These are phyloP conservation scores for Pycnococcus provasolii DNA, from an alignment of 139 green algal genomes.

Conservation along the genomic window DNA sequence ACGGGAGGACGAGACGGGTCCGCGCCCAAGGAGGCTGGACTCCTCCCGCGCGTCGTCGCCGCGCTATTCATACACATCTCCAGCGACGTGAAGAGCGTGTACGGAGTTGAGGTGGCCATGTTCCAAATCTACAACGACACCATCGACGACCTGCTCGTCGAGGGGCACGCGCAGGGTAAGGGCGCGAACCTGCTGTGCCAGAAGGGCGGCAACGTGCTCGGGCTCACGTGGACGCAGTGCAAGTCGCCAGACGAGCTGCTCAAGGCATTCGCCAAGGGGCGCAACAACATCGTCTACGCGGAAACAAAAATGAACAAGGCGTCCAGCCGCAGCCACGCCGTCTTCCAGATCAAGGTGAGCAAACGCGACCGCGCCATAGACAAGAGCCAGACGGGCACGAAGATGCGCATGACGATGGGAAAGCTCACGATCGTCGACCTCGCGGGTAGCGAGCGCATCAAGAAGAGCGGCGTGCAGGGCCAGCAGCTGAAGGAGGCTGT, in stretches of 20 bases:
- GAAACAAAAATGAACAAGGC: slow-evolving; percentile 37
- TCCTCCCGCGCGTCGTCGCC: slow-evolving; percentile 23
- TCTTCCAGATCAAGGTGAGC: slow-evolving; percentile 26
- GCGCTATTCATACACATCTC: slow-evolving; percentile 24
- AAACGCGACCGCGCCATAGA: slow-evolving; percentile 6
- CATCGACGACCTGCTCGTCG: slow-evolving; percentile 25
- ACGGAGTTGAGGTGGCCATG: slow-evolving; percentile 17
- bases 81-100: slow-evolving; percentile 15
- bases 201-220: slow-evolving; percentile 14
- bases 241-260: slow-evolving; percentile 20
- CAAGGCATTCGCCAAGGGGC: slow-evolving; percentile 18
- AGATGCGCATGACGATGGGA: slow-evolving; percentile 24
- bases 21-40: slow-evolving; percentile 5
- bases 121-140: slow-evolving; percentile 35
- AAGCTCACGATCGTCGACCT: slow-evolving; percentile 35
- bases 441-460: slow-evolving; percentile 29
- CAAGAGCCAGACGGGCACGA: background rate
- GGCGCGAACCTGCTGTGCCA: slow-evolving; percentile 11
- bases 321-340: slow-evolving; percentile 26
- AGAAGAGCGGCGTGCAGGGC: slow-evolving; percentile 19
- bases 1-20: background rate
- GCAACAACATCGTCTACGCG: slow-evolving; percentile 24
- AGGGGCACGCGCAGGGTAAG: background rate
- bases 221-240: slow-evolving; percentile 19
- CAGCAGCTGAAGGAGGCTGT: slow-evolving; percentile 27